Conservation (phyloP, 208 protist species). For the Acanthamoeba quina region DNA sequence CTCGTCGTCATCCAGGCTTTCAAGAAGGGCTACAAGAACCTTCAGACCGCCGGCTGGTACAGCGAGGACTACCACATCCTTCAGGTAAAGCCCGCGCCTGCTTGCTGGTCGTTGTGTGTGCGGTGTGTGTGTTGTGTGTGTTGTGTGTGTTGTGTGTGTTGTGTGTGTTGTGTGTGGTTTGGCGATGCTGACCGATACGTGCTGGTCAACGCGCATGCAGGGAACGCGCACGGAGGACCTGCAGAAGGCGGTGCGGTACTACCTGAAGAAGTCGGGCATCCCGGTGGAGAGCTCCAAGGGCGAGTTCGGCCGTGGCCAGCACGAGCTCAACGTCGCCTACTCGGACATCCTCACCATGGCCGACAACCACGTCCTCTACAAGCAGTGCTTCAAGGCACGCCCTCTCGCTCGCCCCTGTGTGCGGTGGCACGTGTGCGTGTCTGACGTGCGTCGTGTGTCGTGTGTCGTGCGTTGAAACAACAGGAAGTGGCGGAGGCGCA, state of each 20-base stretch:
- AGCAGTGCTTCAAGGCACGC: constrained; percentile 57
- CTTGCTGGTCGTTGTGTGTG: no score
- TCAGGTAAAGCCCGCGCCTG: not conserved
- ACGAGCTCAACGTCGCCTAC: constrained; percentile 62
- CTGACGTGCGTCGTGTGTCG: not conserved
- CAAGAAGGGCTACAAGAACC: constrained; percentile 64
- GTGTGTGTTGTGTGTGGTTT: not conserved
- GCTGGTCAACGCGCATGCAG: not conserved
- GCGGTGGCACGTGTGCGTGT: no score
- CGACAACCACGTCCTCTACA: constrained; percentile 59
- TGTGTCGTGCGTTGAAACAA: not conserved
- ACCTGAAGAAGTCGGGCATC: constrained; percentile 62
- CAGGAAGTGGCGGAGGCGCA: constrained; percentile 21
- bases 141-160: not conserved
- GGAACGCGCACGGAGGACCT: constrained; percentile 50
- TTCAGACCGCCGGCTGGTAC: constrained; percentile 8
- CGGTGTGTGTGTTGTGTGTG: no score
- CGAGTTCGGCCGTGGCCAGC: constrained; percentile 32
- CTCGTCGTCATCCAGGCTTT: not conserved
- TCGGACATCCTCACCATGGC: constrained; percentile 29
- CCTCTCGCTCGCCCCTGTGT: not conserved
- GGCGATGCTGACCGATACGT: not conserved
- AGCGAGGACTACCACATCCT: constrained; percentile 65
- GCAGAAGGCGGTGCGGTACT: constrained; percentile 25
- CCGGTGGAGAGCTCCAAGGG: constrained; percentile 50